Evolutionary conservation across 257 asterid genomes (phyloP).

Genomic region (Dorcoceras hygrometricum): DNA sequence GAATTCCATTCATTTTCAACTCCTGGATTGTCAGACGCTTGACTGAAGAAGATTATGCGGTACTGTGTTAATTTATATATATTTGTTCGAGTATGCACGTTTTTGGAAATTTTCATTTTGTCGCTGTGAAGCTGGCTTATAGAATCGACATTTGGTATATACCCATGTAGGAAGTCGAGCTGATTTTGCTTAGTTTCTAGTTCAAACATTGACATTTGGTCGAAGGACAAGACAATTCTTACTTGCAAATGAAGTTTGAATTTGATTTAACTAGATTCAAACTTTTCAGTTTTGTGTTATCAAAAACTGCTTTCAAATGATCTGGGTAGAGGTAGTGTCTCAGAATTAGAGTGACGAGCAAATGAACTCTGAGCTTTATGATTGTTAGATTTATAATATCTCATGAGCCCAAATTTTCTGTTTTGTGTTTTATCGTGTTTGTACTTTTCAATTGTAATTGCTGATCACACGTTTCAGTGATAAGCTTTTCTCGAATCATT

Average conservation of each 20-base stretch:
- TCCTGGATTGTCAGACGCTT: slow-evolving; percentile 90
- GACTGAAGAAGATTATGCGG: slow-evolving; percentile 81
- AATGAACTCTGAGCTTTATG: neutral
- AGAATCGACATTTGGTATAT: neutral
- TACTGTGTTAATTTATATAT: slow-evolving; percentile 15
- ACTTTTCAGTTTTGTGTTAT: neutral
- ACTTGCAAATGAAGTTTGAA: neutral
- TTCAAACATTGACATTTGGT: neutral
- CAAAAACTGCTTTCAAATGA: too few species aligned
- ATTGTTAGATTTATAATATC: neutral
- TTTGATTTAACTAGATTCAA: too few species aligned
- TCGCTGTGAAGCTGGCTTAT: neutral
- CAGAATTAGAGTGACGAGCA: neutral
- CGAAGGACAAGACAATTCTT: neutral
- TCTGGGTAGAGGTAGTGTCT: neutral
- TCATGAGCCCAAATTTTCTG: neutral
- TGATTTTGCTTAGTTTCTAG: neutral
- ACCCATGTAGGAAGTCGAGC: neutral
- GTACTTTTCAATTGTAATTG: too few species aligned
- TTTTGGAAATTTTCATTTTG: neutral
- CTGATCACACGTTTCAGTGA: neutral
- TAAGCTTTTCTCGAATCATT: neutral
- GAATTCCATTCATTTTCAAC: slow-evolving; percentile 90
- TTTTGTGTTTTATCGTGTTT: too few species aligned
- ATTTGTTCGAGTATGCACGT: too few species aligned